Percentiles rank a stretch among this genome's conserved stretches.
Conservation (phyloP, 2,329 filamentous ascomycete species). For the Magnaporthales sp. region DNA sequence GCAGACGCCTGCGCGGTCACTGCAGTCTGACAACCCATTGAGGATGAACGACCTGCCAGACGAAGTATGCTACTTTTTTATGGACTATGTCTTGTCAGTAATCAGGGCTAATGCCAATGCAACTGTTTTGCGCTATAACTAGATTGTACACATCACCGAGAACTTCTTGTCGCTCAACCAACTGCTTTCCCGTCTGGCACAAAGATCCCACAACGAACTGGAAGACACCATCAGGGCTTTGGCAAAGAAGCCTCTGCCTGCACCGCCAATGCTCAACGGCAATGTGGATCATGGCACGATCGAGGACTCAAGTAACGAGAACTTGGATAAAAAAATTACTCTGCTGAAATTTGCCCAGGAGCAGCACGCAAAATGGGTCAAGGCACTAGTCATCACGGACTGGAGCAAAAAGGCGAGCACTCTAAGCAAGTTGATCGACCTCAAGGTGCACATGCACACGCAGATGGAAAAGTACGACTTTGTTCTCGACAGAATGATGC, state of each 20-base stretch:
- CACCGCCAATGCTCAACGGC: slow-evolving; percentile 37
- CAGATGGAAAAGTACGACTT: slow-evolving; percentile 52
- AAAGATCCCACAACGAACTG: slow-evolving; percentile 74
- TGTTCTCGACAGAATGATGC: slow-evolving; percentile 54
- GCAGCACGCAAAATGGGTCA: slow-evolving; percentile 82
- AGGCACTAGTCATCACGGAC: slow-evolving; percentile 80
- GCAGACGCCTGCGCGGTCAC: slow-evolving; percentile 12
- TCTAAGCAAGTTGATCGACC: slow-evolving; percentile 81
- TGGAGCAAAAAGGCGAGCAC: slow-evolving; percentile 76
- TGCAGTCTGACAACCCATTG: slow-evolving; percentile 18
- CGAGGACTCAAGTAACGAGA: slow-evolving; percentile 55
- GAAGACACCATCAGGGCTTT: slow-evolving; percentile 61
- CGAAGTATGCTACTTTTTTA: slow-evolving; percentile 21
- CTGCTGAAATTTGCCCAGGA: slow-evolving; percentile 72
- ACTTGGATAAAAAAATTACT: slow-evolving; percentile 65
- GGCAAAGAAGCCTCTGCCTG: slow-evolving; percentile 55
- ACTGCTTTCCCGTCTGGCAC: slow-evolving; percentile 69
- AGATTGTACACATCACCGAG: slow-evolving; percentile 60
- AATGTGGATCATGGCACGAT: slow-evolving; percentile 28
- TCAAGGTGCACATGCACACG: slow-evolving; percentile 65
- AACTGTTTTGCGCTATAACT: background rate
- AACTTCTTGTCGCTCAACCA: slow-evolving; percentile 69
- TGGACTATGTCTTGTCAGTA: background rate
- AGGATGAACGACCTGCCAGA: slow-evolving; percentile 51
- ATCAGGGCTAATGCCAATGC: background rate